These are phyloP conservation scores for Botrytis deweyae DNA, from an alignment of 2,329 filamentous ascomycete genomes.

Conservation along the genomic window DNA sequence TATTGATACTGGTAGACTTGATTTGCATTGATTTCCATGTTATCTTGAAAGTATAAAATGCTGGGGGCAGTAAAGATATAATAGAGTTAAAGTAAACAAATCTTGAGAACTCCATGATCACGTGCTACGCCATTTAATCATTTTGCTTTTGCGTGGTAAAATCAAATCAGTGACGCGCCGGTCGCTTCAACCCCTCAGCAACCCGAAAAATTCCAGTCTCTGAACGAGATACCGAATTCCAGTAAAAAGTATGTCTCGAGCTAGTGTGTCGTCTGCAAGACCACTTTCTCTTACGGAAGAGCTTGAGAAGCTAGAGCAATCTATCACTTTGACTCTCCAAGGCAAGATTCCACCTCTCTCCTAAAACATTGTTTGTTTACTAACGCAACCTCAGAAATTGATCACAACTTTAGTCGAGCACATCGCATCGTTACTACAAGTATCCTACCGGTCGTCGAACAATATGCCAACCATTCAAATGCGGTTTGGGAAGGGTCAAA, in stretches of 20 bases:
- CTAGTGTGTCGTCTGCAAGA: conserved; percentile 45
- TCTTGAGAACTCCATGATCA: not conserved
- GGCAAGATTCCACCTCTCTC: conserved; percentile 48
- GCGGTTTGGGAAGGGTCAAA: conserved; percentile 97
- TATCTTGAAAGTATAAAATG: not conserved
- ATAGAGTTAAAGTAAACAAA: not conserved
- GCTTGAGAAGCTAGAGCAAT: conserved; percentile 92
- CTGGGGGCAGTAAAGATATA: not conserved
- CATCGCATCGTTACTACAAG: conserved; percentile 94
- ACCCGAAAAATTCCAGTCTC: conserved; percentile 4
- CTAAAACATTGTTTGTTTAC: conserved; percentile 18
- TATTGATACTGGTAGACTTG: not conserved
- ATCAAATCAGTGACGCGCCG: not conserved
- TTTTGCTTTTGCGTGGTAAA: not conserved
- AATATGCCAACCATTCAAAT: conserved; percentile 90
- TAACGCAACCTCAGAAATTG: conserved; percentile 68
- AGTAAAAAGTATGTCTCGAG: conserved; percentile 35
- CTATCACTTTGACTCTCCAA: conserved; percentile 93
- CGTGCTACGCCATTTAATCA: conserved; percentile 1
- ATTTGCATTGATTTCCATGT: not conserved
- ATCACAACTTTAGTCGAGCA: conserved; percentile 95
- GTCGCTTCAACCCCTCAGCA: conserved; percentile 15
- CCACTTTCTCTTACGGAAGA: conserved; percentile 85
- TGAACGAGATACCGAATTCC: not conserved
- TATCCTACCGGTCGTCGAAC: conserved; percentile 89